phyloP scores from a whole-genome alignment of 306 rosid genomes.

The Begonia peltatifolia region DNA sequence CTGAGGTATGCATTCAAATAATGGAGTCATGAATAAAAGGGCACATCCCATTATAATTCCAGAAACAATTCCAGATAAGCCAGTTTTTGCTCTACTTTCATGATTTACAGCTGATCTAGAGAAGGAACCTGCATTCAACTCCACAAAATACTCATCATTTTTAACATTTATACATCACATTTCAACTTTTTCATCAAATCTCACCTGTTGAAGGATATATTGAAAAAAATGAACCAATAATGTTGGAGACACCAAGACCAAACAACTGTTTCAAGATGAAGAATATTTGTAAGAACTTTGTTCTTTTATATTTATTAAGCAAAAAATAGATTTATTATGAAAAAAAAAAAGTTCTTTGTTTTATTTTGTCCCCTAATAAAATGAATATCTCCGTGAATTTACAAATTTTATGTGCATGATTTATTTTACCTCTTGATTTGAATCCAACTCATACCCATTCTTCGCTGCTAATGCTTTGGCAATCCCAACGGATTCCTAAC shows the following conservation, averaged over 20 bases:
- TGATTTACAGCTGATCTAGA: slow-evolving; percentile 94
- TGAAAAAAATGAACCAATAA: slow-evolving; percentile 86
- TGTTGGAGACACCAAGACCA: slow-evolving; percentile 91
- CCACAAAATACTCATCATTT: too few species aligned
- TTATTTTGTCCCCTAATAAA: not conserved
- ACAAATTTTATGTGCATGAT: not conserved
- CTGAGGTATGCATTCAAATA: slow-evolving; percentile 90
- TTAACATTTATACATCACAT: too few species aligned
- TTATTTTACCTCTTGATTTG: slow-evolving; percentile 79
- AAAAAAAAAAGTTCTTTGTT: not conserved
- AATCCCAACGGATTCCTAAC: slow-evolving; percentile 92
- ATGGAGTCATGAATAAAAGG: slow-evolving; percentile 70
- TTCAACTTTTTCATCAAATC: slow-evolving; percentile 6
- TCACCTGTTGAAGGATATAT: slow-evolving; percentile 93
- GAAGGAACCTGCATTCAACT: slow-evolving; percentile 61
- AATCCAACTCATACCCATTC: slow-evolving; percentile 92
- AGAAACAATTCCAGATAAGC: slow-evolving; percentile 65
- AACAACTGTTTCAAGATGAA: slow-evolving; percentile 42
- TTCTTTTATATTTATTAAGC: slow-evolving; percentile 7
- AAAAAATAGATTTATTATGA: too few species aligned
- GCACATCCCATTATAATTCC: slow-evolving; percentile 69
- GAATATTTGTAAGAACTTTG: slow-evolving; percentile 13
- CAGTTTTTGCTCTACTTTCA: slow-evolving; percentile 96
- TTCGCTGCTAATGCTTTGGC: slow-evolving; percentile 96
- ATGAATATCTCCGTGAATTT: not conserved